Base-by-base conservation (phyloP, 352 stramenopile genomes). In the Phytophthora quininea region DNA sequence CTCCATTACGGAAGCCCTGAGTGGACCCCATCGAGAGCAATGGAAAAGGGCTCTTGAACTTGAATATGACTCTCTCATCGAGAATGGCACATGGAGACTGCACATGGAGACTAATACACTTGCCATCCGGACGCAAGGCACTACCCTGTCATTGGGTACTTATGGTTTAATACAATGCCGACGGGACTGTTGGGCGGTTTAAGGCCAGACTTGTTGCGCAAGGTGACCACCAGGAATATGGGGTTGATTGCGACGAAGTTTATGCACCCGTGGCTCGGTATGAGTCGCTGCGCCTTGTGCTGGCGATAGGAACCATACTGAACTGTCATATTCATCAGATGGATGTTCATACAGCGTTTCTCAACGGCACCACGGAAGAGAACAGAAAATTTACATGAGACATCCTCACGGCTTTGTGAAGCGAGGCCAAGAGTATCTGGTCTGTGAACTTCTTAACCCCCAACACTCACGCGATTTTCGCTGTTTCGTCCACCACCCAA, bases 381-480 rank as follows among this genome's bases (percentile, higher is more conserved):
- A 69, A 14, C 46, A 59, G n/a, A 54, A 40, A 5, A 64, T 64
- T 33, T 64, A 55, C 51, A 67, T 67, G 60, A 45, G 42, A 43
- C 51, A 67, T 56, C 50, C 60, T 1, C 31, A 33, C 10, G 11
- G 54, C 2, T 60, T 61, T 48, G 15, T 5, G 42, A 55, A 61
- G 42, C 29, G 51, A 62, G 60, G 33, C 27, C 31, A 60, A 7
- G 59, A 43, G 51, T 2, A 61, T 40, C 14, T 61, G 50, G 43
- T 67, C 50, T 67, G 59, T 61, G 59, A 67, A 48, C 61, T 62
- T 62, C 45, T 29, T 2, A 67, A 60, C n/a, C n/a, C n/a, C n/a
- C n/a, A n/a, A n/a, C n/a, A n/a, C n/a, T n/a, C n/a, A n/a, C n/a
- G n/a, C n/a, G n/a, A n/a, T n/a, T n/a, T n/a, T n/a, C n/a, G n/a